These are phyloP conservation scores for Calonectria crousiana DNA, from an alignment of 2,329 filamentous ascomycete species.

Conservation along the genomic window DNA sequence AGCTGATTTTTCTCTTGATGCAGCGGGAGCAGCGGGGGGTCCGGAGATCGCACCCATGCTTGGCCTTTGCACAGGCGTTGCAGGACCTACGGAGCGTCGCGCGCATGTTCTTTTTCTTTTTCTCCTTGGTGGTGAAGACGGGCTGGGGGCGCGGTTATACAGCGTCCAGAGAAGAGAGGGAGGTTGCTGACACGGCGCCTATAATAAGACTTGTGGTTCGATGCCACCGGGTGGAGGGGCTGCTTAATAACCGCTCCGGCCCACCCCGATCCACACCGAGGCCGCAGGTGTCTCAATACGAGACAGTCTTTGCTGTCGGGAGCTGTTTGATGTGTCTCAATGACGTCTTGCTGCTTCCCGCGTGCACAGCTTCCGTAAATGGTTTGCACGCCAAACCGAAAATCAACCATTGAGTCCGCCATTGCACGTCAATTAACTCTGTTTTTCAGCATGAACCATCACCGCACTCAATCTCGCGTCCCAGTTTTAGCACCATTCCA, in stretches of 20 bases:
- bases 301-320: background rate
- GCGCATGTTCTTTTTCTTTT: constrained; percentile 55
- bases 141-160: background rate
- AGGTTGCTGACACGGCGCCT: background rate
- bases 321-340: background rate
- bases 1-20: constrained; percentile 59
- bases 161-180: background rate
- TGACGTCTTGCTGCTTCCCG: background rate
- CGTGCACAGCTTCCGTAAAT: no score
- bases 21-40: constrained; percentile 68
- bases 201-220: background rate
- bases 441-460: background rate
- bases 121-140: background rate
- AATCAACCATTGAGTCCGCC: background rate
- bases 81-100: constrained; percentile 69
- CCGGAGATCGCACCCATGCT: constrained; percentile 67
- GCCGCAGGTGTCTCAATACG: background rate
- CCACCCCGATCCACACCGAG: constrained; percentile 4
- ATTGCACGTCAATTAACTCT: background rate
- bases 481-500: background rate
- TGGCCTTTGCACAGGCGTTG: constrained; percentile 66
- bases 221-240: background rate
- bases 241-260: constrained; percentile 9
- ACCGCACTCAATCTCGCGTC: background rate
- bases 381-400: no score